Evolutionary conservation across 495 filamentous ascomycete species (phyloP), one percentile per base, ranked within the genome.

Genomic region (Friedmanniomyces simplex): DNA sequence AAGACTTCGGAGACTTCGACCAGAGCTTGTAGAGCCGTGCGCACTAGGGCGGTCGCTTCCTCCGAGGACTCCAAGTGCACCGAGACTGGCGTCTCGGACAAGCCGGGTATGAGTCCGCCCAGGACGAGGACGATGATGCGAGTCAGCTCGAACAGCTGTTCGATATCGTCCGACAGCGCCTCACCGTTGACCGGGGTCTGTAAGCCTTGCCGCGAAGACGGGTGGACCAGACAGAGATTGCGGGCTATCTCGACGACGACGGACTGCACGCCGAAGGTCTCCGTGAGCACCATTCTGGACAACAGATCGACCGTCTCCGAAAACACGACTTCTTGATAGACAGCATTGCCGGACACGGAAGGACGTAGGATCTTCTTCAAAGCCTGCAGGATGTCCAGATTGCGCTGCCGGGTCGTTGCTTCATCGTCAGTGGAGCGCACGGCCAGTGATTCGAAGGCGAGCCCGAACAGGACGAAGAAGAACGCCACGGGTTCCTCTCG

Each of bases 401-500:
- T 91, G 66, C 96, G 89, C 51, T 88, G 84, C 61, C 85, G 81
- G 0, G 82, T 82, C 4, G 81, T 80, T 30, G 88, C 74, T 0
- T 81, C 80, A 62, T 89, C 87, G 45, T 82, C 84, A 6, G 76
- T 76, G 13, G 84, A 82, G 55, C 89, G 83, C 7, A 85, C 87
- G 16, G 88, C 91, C 42, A 99, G 78, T 25, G 94, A 91, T 70
- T 99, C 93, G 61, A 97, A 95, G 0, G 90, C 89, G 55, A 99
- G 84, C 24, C 93, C 93, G 65, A 96, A 99, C 0, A 99, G 78
- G 11, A 99, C 90, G 63, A 99, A 99, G 72, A 99, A 99, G 76
- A 99, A 99, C 0, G 93, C 93, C 16, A 96, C 89, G 0, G 93
- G 93, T 67, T 99, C 94, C 66, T 96, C 91, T 20, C 93, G 88